A percentile compares a stretch with the other conserved stretches of the same genome.
Conservation (phyloP, 441 rosid genomes). For the Kokia cookei region DNA sequence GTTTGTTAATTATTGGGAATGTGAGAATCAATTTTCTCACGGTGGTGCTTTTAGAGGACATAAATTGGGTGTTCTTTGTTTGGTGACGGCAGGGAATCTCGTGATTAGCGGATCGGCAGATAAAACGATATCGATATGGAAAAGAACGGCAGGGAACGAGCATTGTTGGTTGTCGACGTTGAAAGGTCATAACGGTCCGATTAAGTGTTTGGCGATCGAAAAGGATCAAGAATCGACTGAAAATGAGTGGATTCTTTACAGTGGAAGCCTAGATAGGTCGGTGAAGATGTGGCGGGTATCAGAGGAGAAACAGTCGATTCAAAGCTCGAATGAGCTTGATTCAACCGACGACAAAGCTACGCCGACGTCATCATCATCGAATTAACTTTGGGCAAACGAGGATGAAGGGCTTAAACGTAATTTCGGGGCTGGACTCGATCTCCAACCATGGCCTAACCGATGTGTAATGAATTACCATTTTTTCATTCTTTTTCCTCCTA, state of each 20-base stretch:
- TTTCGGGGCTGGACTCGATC: neutral
- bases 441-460: neutral
- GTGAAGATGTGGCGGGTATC: conserved; percentile 85
- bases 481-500: too few species aligned
- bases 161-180: conserved; percentile 60
- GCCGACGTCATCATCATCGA: conserved; percentile 15
- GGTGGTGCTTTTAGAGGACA: conserved; percentile 76
- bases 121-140: conserved; percentile 77
- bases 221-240: conserved; percentile 47
- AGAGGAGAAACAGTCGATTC: conserved; percentile 43
- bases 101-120: conserved; percentile 86
- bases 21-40: conserved; percentile 44
- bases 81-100: conserved; percentile 59
- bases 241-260: conserved; percentile 64
- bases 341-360: conserved; percentile 3
- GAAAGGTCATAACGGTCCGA: conserved; percentile 73
- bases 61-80: conserved; percentile 66
- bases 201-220: conserved; percentile 79
- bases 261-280: conserved; percentile 87
- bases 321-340: conserved; percentile 11
- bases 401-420: neutral
- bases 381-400: conserved; percentile 18
- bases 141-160: conserved; percentile 30
- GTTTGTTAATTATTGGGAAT: conserved; percentile 71
- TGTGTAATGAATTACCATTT: too few species aligned